phyloP scores from a whole-genome alignment of 2,329 filamentous ascomycete genomes.

The Alternaria brassicicola region DNA sequence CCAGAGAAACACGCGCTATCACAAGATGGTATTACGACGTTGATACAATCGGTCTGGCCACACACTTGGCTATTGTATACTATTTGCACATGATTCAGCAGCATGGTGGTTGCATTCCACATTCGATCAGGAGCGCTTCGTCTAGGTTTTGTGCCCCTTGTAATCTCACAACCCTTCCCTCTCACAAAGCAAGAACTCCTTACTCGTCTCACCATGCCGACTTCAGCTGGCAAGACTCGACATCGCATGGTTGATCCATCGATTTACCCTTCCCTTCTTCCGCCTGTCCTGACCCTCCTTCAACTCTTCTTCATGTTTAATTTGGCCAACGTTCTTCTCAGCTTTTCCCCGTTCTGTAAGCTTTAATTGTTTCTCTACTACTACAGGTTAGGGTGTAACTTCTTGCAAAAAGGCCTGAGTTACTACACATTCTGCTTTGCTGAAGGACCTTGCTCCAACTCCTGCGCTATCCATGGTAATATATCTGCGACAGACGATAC shows the following conservation, averaged over 20 bases:
- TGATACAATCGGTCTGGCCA: no score
- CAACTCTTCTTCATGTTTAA: background rate
- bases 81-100: background rate
- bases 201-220: background rate
- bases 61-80: background rate
- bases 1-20: no score
- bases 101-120: background rate
- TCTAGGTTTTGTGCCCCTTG: background rate
- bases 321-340: background rate
- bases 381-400: background rate
- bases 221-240: background rate
- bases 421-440: background rate
- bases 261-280: background rate
- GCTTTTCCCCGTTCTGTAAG: background rate
- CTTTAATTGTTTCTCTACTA: background rate
- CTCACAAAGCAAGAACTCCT: background rate
- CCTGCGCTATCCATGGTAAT: background rate
- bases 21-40: no score
- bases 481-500: background rate
- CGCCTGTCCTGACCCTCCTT: background rate
- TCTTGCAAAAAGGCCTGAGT: background rate
- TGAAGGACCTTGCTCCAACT: background rate
- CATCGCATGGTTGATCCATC: background rate
- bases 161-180: background rate
- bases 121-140: background rate